These are phyloP conservation scores for Fomes fomentarius DNA, from an alignment of 1,284 basidiomycete genomes.

Conservation along the genomic window DNA sequence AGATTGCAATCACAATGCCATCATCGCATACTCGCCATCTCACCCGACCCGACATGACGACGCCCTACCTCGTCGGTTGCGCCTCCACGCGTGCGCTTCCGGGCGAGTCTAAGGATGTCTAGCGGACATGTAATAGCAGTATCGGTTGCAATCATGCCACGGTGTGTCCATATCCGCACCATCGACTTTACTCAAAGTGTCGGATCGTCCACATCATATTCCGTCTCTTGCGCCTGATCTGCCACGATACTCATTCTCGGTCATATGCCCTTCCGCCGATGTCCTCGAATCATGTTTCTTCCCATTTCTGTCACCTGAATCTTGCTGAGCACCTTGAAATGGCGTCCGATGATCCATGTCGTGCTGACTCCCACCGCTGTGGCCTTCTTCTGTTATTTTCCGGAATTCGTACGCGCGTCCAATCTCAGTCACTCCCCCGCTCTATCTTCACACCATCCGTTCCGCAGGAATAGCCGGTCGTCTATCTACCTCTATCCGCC, in stretches of 20 bases:
- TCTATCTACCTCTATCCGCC: constrained; percentile 9
- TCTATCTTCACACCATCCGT: constrained; percentile 12
- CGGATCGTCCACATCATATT: constrained; percentile 21
- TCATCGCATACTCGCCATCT: too few relatives aligned
- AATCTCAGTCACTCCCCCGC: constrained; percentile 6
- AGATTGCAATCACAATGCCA: too few relatives aligned
- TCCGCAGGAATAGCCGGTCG: constrained; percentile 10
- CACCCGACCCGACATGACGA: too few relatives aligned
- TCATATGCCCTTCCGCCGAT: constrained; percentile 21
- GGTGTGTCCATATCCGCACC: constrained; percentile 17
- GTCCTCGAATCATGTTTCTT: constrained; percentile 5
- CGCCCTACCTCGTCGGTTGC: too few relatives aligned
- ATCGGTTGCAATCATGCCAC: constrained; percentile 4
- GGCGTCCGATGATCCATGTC: constrained; percentile 17
- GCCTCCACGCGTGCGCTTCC: too few relatives aligned
- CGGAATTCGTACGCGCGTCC: constrained; percentile 11
- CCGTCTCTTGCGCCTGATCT: constrained; percentile 19
- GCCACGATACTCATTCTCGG: constrained; percentile 20
- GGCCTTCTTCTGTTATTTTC: constrained; percentile 14
- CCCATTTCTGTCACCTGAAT: constrained; percentile 20
- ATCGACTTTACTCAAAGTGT: constrained; percentile 16
- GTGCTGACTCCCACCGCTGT: constrained; percentile 12
- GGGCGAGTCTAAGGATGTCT: too few relatives aligned
- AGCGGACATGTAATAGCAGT: too few relatives aligned
- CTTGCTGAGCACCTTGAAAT: constrained; percentile 3